These are phyloP conservation scores for Solanum tacnaense DNA, from an alignment of 257 asterid species.

Conservation along the genomic window DNA sequence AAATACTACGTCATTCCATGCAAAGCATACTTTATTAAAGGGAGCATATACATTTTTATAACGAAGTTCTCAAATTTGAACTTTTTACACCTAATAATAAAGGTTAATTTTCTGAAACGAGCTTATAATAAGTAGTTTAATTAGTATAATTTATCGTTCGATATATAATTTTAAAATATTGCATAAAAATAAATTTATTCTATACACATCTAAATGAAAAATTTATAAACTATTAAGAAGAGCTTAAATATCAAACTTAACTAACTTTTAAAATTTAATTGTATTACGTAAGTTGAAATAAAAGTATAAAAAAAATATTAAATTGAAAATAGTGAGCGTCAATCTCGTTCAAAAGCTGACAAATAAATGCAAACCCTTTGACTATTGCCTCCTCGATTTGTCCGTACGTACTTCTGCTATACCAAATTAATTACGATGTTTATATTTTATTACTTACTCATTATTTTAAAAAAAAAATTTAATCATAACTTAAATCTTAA, in stretches of 20 bases:
- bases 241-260: too few relatives aligned
- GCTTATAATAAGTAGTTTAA: background rate
- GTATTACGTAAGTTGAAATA: background rate
- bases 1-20: background rate
- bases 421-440: background rate
- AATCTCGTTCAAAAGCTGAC: background rate
- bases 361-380: background rate
- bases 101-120: background rate
- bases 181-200: background rate
- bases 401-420: background rate
- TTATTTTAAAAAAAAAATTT: fast-evolving
- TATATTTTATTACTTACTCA: background rate
- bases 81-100: background rate
- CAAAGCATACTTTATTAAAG: background rate
- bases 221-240: too few relatives aligned
- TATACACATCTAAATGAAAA: background rate
- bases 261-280: background rate
- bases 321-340: background rate
- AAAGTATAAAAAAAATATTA: background rate
- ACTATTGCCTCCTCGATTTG: background rate
- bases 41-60: background rate
- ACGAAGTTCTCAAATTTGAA: background rate
- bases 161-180: background rate
- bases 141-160: background rate
- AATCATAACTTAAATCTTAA: background rate